These are phyloP conservation scores for Albophoma yamanashiensis DNA, from an alignment of 2,329 filamentous ascomycete species.

Conservation along the genomic window DNA sequence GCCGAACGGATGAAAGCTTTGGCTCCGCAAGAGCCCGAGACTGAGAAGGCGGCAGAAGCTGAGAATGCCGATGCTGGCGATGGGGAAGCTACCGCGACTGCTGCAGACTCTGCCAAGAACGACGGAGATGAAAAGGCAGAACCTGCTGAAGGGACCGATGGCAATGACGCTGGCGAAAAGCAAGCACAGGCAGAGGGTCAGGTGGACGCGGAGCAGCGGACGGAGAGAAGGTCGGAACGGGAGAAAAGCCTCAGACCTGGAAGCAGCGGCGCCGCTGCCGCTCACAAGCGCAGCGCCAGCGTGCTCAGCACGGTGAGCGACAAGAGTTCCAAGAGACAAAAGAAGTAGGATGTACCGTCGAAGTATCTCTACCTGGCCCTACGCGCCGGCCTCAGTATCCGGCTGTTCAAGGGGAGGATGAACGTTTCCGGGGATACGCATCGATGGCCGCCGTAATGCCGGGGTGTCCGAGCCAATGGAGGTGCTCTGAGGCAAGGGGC, in stretches of 20 bases:
- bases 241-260: slow-evolving; percentile 21
- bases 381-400: slow-evolving; percentile 6
- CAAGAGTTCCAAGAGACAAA: slow-evolving; percentile 46
- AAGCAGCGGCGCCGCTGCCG: slow-evolving; percentile 26
- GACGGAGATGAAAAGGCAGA: slow-evolving; percentile 5
- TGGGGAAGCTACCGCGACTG: slow-evolving; percentile 2
- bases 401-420: not conserved
- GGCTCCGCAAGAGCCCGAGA: slow-evolving; percentile 8
- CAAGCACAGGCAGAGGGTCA: slow-evolving; percentile 1
- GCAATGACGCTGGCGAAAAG: slow-evolving; percentile 4
- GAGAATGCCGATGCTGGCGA: slow-evolving; percentile 9
- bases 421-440: not conserved
- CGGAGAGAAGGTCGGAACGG: slow-evolving; percentile 12
- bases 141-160: slow-evolving; percentile 7
- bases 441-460: not conserved
- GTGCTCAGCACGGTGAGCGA: slow-evolving; percentile 64
- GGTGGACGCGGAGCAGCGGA: slow-evolving; percentile 17
- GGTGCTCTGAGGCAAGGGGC: not conserved
- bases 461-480: not conserved
- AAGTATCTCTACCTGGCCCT: slow-evolving; percentile 12
- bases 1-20: slow-evolving; percentile 35
- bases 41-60: slow-evolving; percentile 1
- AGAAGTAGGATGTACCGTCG: slow-evolving; percentile 27
- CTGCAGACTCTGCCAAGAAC: slow-evolving; percentile 11
- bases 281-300: slow-evolving; percentile 73